Evolutionary conservation across 2,329 filamentous ascomycete genomes (phyloP).

Genomic region (Alternaria arborescens): DNA sequence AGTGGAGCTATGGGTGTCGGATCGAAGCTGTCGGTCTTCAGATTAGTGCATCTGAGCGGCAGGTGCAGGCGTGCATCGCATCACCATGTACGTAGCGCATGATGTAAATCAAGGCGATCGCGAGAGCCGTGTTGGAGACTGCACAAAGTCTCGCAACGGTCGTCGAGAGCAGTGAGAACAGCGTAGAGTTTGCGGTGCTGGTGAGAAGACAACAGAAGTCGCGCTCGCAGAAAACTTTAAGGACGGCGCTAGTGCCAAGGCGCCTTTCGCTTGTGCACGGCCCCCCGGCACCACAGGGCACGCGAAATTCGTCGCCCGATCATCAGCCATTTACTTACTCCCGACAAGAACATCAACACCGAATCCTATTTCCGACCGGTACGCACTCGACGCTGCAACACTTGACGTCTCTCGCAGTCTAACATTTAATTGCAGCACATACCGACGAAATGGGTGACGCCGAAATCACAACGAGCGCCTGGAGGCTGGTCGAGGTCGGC

Average conservation of each 20-base stretch:
- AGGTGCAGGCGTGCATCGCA: constrained; percentile 1
- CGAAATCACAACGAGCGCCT: constrained; percentile 57
- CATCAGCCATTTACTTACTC: constrained; percentile 31
- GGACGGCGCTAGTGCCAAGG: constrained; percentile 19
- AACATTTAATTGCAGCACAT: constrained; percentile 44
- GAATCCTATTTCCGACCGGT: constrained; percentile 52
- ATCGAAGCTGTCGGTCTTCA: constrained; percentile 10
- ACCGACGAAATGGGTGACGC: constrained; percentile 58
- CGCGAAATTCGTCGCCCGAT: constrained; percentile 24
- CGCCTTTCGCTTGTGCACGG: constrained; percentile 21
- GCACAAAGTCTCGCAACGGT: constrained; percentile 1
- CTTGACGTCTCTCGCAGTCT: constrained; percentile 34
- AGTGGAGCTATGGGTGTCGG: constrained; percentile 14
- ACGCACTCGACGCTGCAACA: constrained; percentile 40
- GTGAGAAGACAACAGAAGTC: constrained; percentile 9
- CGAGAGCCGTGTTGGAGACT: neutral
- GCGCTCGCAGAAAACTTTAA: constrained; percentile 27
- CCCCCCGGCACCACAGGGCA: constrained; percentile 12
- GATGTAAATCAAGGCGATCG: neutral
- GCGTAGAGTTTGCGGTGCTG: neutral
- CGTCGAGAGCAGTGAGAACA: constrained; percentile 5
- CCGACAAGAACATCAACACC: constrained; percentile 44
- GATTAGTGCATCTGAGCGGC: neutral
- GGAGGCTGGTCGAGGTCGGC: constrained; percentile 98
- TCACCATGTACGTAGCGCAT: neutral